A percentile compares a stretch with the other conserved stretches of the same genome.
phyloP scores from a whole-genome alignment of 1,284 basidiomycete species.

The Puccinia hordei region DNA sequence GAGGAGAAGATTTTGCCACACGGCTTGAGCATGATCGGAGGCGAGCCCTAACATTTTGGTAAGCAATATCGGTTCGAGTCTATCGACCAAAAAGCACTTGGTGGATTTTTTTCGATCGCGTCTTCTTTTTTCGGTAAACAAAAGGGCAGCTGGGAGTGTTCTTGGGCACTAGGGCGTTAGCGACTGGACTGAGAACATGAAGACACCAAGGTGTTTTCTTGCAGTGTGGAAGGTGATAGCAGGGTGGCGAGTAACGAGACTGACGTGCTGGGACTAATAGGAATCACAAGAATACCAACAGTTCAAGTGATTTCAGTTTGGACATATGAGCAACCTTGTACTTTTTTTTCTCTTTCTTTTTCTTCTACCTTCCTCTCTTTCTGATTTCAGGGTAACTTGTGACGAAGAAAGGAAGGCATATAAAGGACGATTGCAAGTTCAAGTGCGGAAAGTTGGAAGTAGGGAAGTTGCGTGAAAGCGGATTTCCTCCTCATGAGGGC shows the following conservation, averaged over 20 bases:
- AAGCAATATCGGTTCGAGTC: background rate
- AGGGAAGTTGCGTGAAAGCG: constrained; percentile 14
- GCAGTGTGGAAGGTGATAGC: background rate
- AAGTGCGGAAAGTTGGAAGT: constrained; percentile 1
- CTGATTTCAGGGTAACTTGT: background rate
- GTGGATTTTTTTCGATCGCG: background rate
- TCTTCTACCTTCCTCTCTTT: background rate
- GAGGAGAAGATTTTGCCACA: constrained; percentile 49
- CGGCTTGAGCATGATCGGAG: constrained; percentile 47
- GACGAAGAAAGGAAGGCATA: constrained; percentile 15
- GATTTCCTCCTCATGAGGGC: constrained; percentile 17
- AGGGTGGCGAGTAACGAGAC: constrained; percentile 4
- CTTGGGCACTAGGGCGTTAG: constrained; percentile 9
- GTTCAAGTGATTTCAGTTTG: background rate
- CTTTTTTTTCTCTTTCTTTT: background rate
- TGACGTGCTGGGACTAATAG: background rate
- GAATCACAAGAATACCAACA: background rate
- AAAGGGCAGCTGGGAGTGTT: background rate
- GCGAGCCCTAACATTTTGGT: constrained; percentile 29
- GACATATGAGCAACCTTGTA: constrained; percentile 21
- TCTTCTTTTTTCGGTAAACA: background rate
- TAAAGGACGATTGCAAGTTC: background rate
- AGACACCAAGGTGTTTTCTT: constrained; percentile 18
- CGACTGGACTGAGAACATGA: constrained; percentile 21
- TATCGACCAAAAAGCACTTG: background rate